These are phyloP conservation scores for Cucurbitaria berberidis DNA, from an alignment of 2,329 filamentous ascomycete genomes.

Conservation along the genomic window DNA sequence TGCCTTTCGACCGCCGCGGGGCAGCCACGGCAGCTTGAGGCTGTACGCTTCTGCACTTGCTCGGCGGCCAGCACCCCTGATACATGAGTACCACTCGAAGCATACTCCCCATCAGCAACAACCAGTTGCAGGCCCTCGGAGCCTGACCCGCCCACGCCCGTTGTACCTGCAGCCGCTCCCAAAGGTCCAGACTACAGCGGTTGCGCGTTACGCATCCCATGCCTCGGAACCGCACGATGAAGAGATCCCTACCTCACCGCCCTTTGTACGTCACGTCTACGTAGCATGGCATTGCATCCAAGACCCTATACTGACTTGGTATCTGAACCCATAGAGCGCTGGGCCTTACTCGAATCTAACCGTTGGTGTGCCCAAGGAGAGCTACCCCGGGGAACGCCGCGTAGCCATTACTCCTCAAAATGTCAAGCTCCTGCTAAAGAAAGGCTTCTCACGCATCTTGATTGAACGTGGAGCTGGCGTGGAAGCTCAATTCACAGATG, in stretches of 20 bases:
- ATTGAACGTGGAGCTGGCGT: conserved; percentile 82
- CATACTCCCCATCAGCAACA: conserved; percentile 18
- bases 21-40: conserved; percentile 24
- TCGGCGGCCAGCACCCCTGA: conserved; percentile 24
- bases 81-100: conserved; percentile 26
- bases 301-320: not conserved
- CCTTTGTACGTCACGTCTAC: conserved; percentile 23
- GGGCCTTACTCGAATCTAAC: conserved; percentile 73
- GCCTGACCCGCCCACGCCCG: conserved; percentile 34
- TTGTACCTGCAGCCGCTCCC: conserved; percentile 40
- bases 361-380: conserved; percentile 80
- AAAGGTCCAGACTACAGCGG: conserved; percentile 24
- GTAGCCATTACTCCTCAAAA: conserved; percentile 87
- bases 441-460: conserved; percentile 78
- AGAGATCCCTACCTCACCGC: conserved; percentile 43
- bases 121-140: conserved; percentile 26
- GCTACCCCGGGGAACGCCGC: conserved; percentile 77
- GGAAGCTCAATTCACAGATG: conserved; percentile 77
- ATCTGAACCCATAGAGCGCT: conserved; percentile 22
- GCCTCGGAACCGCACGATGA: conserved; percentile 44
- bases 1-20: conserved; percentile 32
- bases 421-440: conserved; percentile 80
- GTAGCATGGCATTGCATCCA: not conserved
- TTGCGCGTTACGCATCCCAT: conserved; percentile 42
- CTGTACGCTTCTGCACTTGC: conserved; percentile 22